phyloP scores from a whole-genome alignment of 345 rosid genomes.

The Conringia planisiliqua region DNA sequence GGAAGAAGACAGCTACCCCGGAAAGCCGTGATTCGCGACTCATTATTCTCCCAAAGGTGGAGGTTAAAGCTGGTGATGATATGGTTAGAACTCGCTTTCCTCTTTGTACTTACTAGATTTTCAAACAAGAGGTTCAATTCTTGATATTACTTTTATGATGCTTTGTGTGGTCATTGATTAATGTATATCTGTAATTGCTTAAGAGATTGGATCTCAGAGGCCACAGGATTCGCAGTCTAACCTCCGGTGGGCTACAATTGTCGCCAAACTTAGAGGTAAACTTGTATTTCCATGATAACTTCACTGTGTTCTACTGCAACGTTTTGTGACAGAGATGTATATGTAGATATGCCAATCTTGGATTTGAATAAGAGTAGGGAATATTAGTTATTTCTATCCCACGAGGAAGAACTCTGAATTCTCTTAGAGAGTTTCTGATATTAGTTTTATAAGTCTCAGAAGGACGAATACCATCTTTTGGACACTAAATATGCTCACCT shows the following conservation, averaged over 20 bases:
- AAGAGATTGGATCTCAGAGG: conserved; percentile 99
- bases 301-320: conserved; percentile 10
- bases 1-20: conserved; percentile 56
- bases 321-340: background rate
- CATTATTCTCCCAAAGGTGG: conserved; percentile 92
- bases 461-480: background rate
- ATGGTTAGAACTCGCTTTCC: conserved; percentile 55
- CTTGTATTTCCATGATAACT: background rate
- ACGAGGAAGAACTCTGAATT: background rate
- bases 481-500: background rate
- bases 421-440: background rate
- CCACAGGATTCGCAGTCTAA: conserved; percentile 78
- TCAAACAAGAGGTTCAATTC: background rate
- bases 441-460: background rate
- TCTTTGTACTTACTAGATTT: background rate
- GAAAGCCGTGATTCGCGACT: conserved; percentile 73
- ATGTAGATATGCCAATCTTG: background rate
- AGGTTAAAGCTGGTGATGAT: conserved; percentile 86
- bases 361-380: conserved; percentile 8
- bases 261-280: conserved; percentile 87
- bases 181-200: conserved; percentile 22
- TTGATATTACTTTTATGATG: background rate
- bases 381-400: background rate
- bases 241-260: conserved; percentile 73
- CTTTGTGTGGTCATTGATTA: conserved; percentile 15